Conservation (phyloP, 495 filamentous ascomycete genomes). For the Elaphomyces granulatus region DNA sequence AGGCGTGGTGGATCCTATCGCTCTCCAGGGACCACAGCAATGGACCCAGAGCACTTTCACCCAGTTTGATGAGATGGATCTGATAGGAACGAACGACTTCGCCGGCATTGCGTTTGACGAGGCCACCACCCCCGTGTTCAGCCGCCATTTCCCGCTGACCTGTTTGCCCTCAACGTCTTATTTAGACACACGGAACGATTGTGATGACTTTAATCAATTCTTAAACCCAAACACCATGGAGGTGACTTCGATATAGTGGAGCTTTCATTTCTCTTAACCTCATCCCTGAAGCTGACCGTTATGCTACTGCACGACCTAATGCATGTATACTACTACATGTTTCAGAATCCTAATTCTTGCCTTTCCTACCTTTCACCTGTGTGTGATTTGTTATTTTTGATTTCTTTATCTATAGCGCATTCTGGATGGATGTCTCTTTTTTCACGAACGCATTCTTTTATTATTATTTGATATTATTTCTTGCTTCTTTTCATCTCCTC, state of each 20-base stretch:
- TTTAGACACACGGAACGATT: slow-evolving; percentile 21
- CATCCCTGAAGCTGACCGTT: not conserved
- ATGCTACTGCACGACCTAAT: not conserved
- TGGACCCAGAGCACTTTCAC: slow-evolving; percentile 20
- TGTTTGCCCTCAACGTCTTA: slow-evolving; percentile 21
- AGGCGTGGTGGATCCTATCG: slow-evolving; percentile 28
- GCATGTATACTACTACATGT: not conserved
- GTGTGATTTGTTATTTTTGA: no score
- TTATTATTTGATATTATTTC: no score
- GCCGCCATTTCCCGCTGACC: slow-evolving; percentile 24
- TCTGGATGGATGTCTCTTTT: no score
- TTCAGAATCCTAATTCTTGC: not conserved
- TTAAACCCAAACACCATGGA: slow-evolving; percentile 30
- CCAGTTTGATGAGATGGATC: slow-evolving; percentile 29
- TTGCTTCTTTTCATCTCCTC: no score
- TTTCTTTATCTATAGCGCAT: no score
- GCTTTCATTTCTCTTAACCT: not conserved
- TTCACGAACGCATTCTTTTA: no score
- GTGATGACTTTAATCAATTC: slow-evolving; percentile 20
- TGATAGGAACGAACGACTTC: slow-evolving; percentile 24
- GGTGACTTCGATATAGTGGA: slow-evolving; percentile 24
- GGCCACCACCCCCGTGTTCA: slow-evolving; percentile 24
- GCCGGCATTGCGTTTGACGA: slow-evolving; percentile 25
- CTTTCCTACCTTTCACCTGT: not conserved
- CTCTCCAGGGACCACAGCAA: slow-evolving; percentile 21